Percentiles rank a stretch among this genome's conserved stretches.
These are phyloP conservation scores for Glonium stellatum DNA, from an alignment of 495 filamentous ascomycete species.

Conservation along the genomic window DNA sequence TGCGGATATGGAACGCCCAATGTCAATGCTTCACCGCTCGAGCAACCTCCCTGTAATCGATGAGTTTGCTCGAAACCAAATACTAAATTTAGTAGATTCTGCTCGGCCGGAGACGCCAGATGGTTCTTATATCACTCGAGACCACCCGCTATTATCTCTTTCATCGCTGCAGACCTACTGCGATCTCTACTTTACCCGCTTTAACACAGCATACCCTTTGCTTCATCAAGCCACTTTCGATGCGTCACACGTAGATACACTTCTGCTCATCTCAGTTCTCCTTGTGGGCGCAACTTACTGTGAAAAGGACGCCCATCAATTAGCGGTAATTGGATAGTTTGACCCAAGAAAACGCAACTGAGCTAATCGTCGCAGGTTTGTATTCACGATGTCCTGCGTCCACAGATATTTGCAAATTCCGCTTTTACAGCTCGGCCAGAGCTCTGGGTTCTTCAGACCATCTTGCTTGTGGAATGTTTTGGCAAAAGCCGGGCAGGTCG, in stretches of 20 bases:
- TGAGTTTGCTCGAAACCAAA: conserved; percentile 36
- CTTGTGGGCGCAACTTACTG: conserved; percentile 51
- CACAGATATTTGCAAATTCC: conserved; percentile 25
- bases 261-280: conserved; percentile 45
- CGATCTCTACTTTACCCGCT: conserved; percentile 50
- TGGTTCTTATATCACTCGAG: conserved; percentile 37
- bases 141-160: conserved; percentile 45
- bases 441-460: conserved; percentile 41
- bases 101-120: conserved; percentile 39
- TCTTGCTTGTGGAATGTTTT: conserved; percentile 54
- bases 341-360: background rate
- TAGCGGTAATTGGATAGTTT: conserved; percentile 45
- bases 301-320: conserved; percentile 47
- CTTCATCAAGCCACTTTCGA: conserved; percentile 49
- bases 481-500: conserved; percentile 51
- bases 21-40: conserved; percentile 36
- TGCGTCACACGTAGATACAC: conserved; percentile 40
- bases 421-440: conserved; percentile 22
- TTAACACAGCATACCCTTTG: conserved; percentile 50
- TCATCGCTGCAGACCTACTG: conserved; percentile 44
- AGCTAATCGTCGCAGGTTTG: conserved; percentile 11
- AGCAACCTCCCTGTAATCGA: conserved; percentile 33
- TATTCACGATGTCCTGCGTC: conserved; percentile 26
- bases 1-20: conserved; percentile 27
- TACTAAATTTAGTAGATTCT: conserved; percentile 42